phyloP scores from a whole-genome alignment of 2,329 filamentous ascomycete species.

The Colletotrichum neosansevieriae region DNA sequence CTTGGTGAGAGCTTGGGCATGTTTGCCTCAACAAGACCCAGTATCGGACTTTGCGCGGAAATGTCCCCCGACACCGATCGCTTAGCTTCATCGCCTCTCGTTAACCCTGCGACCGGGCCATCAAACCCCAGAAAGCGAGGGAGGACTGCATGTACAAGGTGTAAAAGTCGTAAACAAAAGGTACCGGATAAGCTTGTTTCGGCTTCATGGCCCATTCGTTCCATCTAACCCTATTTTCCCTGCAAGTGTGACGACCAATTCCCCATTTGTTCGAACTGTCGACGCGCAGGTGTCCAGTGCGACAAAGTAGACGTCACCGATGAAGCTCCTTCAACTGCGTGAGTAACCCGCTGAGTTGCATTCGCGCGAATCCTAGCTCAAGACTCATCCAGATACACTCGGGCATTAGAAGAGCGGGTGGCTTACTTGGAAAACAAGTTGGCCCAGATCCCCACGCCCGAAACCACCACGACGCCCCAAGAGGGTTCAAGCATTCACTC shows the following conservation, averaged over 20 bases:
- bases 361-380: background rate
- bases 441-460: conserved; percentile 35
- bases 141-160: conserved; percentile 58
- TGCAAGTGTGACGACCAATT: conserved; percentile 58
- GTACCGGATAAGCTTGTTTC: conserved; percentile 41
- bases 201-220: background rate
- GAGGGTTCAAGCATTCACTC: conserved; percentile 4
- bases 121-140: conserved; percentile 58
- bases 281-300: conserved; percentile 54
- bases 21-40: too few relatives aligned
- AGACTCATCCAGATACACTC: conserved; percentile 51
- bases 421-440: conserved; percentile 53
- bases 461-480: background rate
- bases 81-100: conserved; percentile 17
- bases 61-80: conserved; percentile 17
- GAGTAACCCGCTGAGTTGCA: background rate
- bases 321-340: conserved; percentile 31
- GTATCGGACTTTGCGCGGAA: background rate
- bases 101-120: background rate
- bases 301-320: conserved; percentile 56
- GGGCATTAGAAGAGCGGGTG: conserved; percentile 55
- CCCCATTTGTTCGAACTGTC: conserved; percentile 58
- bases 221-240: background rate
- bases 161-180: conserved; percentile 59
- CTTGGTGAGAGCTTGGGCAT: background rate